Base-by-base conservation (phyloP, 2,329 filamentous ascomycete species). In the Penicillium sumatraense region DNA sequence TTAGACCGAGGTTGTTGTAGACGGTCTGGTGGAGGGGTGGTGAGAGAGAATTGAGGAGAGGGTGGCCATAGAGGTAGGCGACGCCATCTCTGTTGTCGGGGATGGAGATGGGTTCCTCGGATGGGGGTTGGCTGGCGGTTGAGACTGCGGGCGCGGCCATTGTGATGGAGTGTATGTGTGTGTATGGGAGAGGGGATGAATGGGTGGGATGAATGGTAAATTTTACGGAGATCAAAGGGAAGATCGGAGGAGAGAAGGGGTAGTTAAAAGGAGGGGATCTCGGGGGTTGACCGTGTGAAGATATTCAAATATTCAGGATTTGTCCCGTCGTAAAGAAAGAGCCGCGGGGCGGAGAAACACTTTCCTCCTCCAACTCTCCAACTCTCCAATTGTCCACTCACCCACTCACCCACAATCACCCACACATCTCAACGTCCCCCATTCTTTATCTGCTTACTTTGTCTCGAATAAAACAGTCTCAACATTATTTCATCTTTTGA, bases 41-140 rank as follows among this genome's bases (percentile, higher is more conserved):
- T 1, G 81, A 84, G 63, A 83, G 75, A 5, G 82, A 84, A 63
- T 85, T 83, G 33, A 81, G 75, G 42, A 85, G 82, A 1, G 70
- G 82, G 65, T 83, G 79, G 53, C 83, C 82, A 57, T 84, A 83
- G 20, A 85, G 78, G 61, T 83, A 84, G 58, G 81, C 81, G 60
- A 81, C 76, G 21, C 78, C 74, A 59, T 83, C 78, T 18, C 78
- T 64, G 55, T 80, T 65, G 11, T 54, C 49, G 31, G 70, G 71
- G 45, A 52, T 62, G 53, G 63, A 36, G 55, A 74, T 72, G 54
- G 67, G 68, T 52, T 73, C 71, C 60, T 72, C 70, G 11, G 63
- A 58, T 3, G 52, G 61, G 5, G 54, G 29, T 49, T 62, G 56
- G 18, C 27, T 38, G 29, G 54, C 18, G 40, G 49, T 49, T 50